Conservation (phyloP, 2,329 filamentous ascomycete genomes). For the Plenodomus biglobosus region DNA sequence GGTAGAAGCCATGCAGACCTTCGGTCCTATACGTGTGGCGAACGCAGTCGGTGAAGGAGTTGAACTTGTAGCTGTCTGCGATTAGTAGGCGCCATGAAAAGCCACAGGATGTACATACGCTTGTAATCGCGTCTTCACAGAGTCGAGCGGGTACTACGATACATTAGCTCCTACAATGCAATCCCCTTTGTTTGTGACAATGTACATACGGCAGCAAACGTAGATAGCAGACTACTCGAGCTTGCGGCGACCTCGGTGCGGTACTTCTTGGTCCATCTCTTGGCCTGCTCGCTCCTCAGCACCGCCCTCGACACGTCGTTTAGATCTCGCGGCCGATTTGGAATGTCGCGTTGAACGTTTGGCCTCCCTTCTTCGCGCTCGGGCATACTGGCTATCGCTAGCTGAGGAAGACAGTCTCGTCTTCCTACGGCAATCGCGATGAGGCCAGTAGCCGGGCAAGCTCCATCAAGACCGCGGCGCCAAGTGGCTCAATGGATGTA, state of each 20-base stretch:
- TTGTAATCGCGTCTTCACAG: slow-evolving; percentile 88
- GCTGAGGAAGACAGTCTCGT: slow-evolving; percentile 55
- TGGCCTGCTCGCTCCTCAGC: slow-evolving; percentile 47
- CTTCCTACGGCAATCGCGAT: slow-evolving; percentile 63
- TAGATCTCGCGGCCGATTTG: slow-evolving; percentile 44
- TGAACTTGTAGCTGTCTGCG: slow-evolving; percentile 64
- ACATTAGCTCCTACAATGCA: slow-evolving; percentile 19
- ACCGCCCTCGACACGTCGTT: slow-evolving; percentile 38
- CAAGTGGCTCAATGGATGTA: slow-evolving; percentile 20
- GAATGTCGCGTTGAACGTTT: slow-evolving; percentile 23
- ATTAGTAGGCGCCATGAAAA: slow-evolving; percentile 16
- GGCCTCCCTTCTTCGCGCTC: slow-evolving; percentile 30
- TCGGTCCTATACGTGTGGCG: slow-evolving; percentile 68
- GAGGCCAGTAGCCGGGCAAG: slow-evolving; percentile 55
- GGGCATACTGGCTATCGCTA: slow-evolving; percentile 51
- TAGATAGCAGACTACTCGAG: slow-evolving; percentile 75
- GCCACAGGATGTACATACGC: slow-evolving; percentile 49
- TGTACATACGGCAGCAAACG: slow-evolving; percentile 64
- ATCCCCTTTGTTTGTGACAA: background rate
- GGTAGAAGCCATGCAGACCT: slow-evolving; percentile 54
- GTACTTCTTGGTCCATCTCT: slow-evolving; percentile 70
- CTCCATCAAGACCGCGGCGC: slow-evolving; percentile 54
- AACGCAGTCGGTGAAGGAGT: slow-evolving; percentile 73
- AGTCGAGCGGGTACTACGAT: slow-evolving; percentile 74
- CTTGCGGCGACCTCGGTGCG: slow-evolving; percentile 79